Conservation (phyloP, 768 basidiomycete species). For the Agaricus sinodeliciosus region DNA sequence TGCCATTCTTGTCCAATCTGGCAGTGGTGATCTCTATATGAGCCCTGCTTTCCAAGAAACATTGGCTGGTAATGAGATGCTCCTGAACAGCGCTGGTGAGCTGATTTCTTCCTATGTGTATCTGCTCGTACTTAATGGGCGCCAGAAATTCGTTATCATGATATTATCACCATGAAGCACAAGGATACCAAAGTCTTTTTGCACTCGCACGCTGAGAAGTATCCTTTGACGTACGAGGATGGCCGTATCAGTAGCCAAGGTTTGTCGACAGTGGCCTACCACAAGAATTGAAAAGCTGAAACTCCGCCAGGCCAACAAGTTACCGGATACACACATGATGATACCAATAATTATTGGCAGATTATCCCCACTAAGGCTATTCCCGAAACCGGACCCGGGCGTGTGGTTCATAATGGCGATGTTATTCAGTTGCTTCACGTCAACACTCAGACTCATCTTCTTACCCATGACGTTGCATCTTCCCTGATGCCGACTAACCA, state of each 20-base stretch:
- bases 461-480: slow-evolving; percentile 97
- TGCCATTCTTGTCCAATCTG: slow-evolving; percentile 77
- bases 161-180: slow-evolving; percentile 82
- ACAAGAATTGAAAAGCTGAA: neutral
- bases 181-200: slow-evolving; percentile 91
- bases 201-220: slow-evolving; percentile 87
- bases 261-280: slow-evolving; percentile 17
- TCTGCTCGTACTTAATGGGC: slow-evolving; percentile 1
- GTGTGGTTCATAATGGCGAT: slow-evolving; percentile 87
- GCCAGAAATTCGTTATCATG: slow-evolving; percentile 92
- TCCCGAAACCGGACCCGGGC: slow-evolving; percentile 89
- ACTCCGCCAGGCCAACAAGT: slow-evolving; percentile 76
- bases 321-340: slow-evolving; percentile 90
- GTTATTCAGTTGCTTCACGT: slow-evolving; percentile 85
- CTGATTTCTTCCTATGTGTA: neutral
- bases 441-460: slow-evolving; percentile 71
- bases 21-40: slow-evolving; percentile 95
- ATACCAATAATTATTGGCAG: slow-evolving; percentile 94
- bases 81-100: slow-evolving; percentile 87
- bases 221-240: slow-evolving; percentile 92
- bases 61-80: slow-evolving; percentile 82
- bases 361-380: slow-evolving; percentile 92
- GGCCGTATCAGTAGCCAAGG: slow-evolving; percentile 94
- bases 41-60: slow-evolving; percentile 98
- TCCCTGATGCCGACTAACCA: slow-evolving; percentile 97